Base-by-base conservation (phyloP, 2,329 filamentous ascomycete genomes). In the Xylaria sp. region DNA sequence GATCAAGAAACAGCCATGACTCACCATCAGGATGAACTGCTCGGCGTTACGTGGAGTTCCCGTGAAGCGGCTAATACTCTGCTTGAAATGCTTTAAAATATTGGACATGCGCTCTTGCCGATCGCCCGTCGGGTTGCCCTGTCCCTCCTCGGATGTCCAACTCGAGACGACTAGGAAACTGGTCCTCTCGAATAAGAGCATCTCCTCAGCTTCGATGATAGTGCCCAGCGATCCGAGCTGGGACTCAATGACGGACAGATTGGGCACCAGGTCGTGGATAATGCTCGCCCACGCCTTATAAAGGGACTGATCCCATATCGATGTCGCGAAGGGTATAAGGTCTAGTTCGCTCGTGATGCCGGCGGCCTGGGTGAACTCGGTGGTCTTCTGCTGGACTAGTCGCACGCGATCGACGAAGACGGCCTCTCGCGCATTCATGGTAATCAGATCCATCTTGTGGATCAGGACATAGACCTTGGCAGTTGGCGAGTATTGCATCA, bases 211-310 rank as follows among this genome's bases (percentile, higher is more conserved):
- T 75, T 95, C 90, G 66, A 97, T 92, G 51, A 95, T 87, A 40
- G 90, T 85, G 5, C 93, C 93, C 29, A 99, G 85, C 37, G 92
- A 88, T 35, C 87, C 86, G 9, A 99, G 85, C 75, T 98, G 91
- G 19, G 86, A 86, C 78, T 98, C 94, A 67, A 99, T 97, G 44
- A 91, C 86, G 17, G 88, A 83, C 1, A 97, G 86, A 71, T 98
- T 98, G 3, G 95, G 95, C n/a, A 98, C 95, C 46, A 99, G 84
- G 74, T 94, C 93, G 81, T 99, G 95, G 63, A 99, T 97, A 70
- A 99, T 97, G 74, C 91, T 92, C 0, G 95, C 95, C 95, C 95
- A 99, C 1, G 95, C 95, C 77, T 96, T 96, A 83, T 98, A 99
- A 37, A 99, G 82, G 57, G 91, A 96, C 80, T 99, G 95, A 73